Evolutionary conservation across 2,329 filamentous ascomycete genomes (phyloP).

Genomic region (Beauveria scarabaeidicola): DNA sequence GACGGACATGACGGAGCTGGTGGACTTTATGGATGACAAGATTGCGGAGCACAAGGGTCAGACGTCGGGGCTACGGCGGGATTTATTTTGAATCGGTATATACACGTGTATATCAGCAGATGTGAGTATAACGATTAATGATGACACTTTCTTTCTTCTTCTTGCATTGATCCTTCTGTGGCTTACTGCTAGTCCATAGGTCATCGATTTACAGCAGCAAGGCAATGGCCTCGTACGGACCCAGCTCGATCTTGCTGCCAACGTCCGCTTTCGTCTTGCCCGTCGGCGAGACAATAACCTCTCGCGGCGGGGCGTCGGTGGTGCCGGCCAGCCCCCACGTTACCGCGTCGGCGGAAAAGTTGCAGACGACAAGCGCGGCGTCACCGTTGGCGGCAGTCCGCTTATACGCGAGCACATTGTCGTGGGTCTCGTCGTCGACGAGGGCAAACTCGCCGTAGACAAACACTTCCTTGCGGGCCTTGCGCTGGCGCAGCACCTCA

Average conservation of each 20-base stretch:
- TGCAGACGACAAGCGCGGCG: conserved; percentile 29
- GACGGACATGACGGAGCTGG: conserved; percentile 46
- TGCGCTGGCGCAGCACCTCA: conserved; percentile 49
- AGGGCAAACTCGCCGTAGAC: conserved; percentile 53
- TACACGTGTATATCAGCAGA: neutral
- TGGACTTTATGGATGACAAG: conserved; percentile 52
- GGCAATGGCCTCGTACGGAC: conserved; percentile 29
- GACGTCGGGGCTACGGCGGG: conserved; percentile 20
- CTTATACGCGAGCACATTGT: conserved; percentile 30
- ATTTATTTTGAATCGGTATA: conserved; percentile 12
- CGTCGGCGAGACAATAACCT: conserved; percentile 27
- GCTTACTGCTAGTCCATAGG: too few relatives aligned
- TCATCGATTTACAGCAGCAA: conserved; percentile 20
- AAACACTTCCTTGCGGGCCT: conserved; percentile 52
- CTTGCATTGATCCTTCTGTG: too few relatives aligned
- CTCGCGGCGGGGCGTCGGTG: conserved; percentile 15
- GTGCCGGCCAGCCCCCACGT: conserved; percentile 22
- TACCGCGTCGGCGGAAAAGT: conserved; percentile 27
- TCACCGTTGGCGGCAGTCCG: conserved; percentile 24
- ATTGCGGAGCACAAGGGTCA: conserved; percentile 28
- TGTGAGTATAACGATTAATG: neutral
- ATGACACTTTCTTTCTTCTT: neutral
- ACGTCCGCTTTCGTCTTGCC: conserved; percentile 23
- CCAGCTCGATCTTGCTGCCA: conserved; percentile 22
- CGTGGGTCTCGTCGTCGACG: conserved; percentile 25